Percentiles rank a stretch among this genome's conserved stretches.
Conservation (phyloP, 1,284 basidiomycete species). For the Puccinia hordei region DNA sequence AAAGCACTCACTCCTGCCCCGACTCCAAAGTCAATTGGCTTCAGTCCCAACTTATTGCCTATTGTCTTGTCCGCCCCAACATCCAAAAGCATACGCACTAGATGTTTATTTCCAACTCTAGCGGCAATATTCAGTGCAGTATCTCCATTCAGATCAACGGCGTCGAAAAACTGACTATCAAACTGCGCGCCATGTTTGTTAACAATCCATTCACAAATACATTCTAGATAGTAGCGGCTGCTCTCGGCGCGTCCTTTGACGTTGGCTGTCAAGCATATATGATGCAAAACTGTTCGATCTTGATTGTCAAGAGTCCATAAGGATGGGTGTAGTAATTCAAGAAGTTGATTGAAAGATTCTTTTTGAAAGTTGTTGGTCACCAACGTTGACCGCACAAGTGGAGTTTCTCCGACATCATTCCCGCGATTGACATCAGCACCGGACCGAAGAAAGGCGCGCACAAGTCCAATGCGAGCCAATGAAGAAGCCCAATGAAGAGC, state of each 20-base stretch:
- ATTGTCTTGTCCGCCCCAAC: constrained; percentile 88
- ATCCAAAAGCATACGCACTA: constrained; percentile 85
- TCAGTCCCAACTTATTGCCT: constrained; percentile 89
- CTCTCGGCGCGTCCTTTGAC: constrained; percentile 80
- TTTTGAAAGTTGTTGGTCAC: constrained; percentile 83
- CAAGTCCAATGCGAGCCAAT: constrained; percentile 71
- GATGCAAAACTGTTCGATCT: constrained; percentile 89
- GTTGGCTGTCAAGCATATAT: constrained; percentile 85
- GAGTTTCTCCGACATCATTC: constrained; percentile 91
- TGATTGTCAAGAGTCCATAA: constrained; percentile 87
- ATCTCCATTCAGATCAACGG: constrained; percentile 94
- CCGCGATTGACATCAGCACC: constrained; percentile 81
- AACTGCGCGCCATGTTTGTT: constrained; percentile 64
- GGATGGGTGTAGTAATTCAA: constrained; percentile 69
- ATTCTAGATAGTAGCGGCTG: constrained; percentile 89
- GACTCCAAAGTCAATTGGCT: constrained; percentile 89
- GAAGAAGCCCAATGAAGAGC: constrained; percentile 91
- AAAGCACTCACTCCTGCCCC: constrained; percentile 72
- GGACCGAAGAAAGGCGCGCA: constrained; percentile 68
- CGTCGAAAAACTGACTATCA: constrained; percentile 73
- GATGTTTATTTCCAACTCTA: constrained; percentile 81
- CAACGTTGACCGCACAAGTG: constrained; percentile 86
- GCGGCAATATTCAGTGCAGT: constrained; percentile 95
- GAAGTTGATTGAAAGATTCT: constrained; percentile 70
- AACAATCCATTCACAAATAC: constrained; percentile 80